Conservation (phyloP, 768 basidiomycete genomes). For the Lentinula sp. region DNA sequence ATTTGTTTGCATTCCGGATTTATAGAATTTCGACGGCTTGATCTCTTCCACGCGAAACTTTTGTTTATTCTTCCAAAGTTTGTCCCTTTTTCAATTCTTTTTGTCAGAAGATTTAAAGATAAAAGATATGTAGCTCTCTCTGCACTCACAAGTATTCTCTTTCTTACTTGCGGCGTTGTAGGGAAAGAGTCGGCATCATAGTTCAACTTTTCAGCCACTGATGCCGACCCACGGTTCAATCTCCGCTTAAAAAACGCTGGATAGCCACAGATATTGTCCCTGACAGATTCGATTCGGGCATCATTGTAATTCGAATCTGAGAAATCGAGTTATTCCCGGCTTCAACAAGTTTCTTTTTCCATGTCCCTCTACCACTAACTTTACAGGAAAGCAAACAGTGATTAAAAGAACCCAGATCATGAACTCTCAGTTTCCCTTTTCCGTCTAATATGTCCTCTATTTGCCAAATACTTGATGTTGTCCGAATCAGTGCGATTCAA, state of each 20-base stretch:
- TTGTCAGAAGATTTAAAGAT: not conserved
- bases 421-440: not conserved
- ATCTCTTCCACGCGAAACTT: slow-evolving; percentile 6
- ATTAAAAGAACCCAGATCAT: no score
- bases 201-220: not conserved
- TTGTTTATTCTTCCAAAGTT: not conserved
- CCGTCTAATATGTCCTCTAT: not conserved
- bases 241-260: not conserved
- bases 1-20: slow-evolving; percentile 13
- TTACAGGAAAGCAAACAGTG: no score
- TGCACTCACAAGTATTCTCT: not conserved
- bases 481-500: not conserved
- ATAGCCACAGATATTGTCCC: not conserved
- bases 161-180: not conserved
- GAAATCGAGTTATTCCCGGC: not conserved
- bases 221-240: not conserved
- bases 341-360: not conserved
- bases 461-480: not conserved
- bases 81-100: not conserved
- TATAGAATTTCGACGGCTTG: slow-evolving; percentile 7
- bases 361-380: no score
- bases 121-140: not conserved
- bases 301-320: not conserved
- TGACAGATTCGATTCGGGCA: no score
- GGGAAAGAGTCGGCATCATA: not conserved